phyloP scores from a whole-genome alignment of 192 early-diverging fungal genomes.

The Phycomyces nitens region DNA sequence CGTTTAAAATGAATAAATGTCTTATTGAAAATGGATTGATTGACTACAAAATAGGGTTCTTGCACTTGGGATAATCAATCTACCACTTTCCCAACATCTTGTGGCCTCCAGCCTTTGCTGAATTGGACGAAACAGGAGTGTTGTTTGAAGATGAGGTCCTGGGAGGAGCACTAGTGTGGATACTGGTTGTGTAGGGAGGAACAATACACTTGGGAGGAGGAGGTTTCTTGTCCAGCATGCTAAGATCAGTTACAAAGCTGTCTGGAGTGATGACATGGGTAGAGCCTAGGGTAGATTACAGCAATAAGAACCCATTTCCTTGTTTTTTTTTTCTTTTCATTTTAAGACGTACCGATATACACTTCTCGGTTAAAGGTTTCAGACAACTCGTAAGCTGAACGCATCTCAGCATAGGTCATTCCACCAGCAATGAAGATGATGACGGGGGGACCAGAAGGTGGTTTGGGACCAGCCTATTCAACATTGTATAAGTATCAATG shows the following conservation, averaged over 20 bases:
- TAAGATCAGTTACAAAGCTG: slow-evolving; percentile 65
- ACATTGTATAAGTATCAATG: slow-evolving; percentile 30
- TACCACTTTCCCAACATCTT: slow-evolving; percentile 20
- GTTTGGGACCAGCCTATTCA: slow-evolving; percentile 31
- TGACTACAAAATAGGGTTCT: no score
- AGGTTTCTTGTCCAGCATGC: slow-evolving; percentile 50
- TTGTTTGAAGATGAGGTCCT: not conserved
- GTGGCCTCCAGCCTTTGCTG: slow-evolving; percentile 4
- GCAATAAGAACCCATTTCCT: not conserved
- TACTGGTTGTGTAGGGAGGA: slow-evolving; percentile 33
- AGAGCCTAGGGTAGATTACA: slow-evolving; percentile 48
- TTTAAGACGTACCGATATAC: slow-evolving; percentile 53
- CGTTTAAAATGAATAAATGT: no score
- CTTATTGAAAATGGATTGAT: no score
- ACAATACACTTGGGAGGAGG: slow-evolving; percentile 33
- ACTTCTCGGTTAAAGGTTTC: slow-evolving; percentile 64
- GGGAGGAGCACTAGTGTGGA: not conserved
- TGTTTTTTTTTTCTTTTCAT: not conserved
- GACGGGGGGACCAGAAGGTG: slow-evolving; percentile 51
- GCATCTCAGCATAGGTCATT: slow-evolving; percentile 73
- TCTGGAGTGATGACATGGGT: slow-evolving; percentile 69
- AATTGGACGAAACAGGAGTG: not conserved
- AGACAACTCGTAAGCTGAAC: slow-evolving; percentile 64
- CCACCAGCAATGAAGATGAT: slow-evolving; percentile 83
- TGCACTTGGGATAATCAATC: no score